A percentile compares a stretch with the other conserved stretches of the same genome.
These are phyloP conservation scores for Miamiensis avidus DNA, from an alignment of 169 alveolate genomes.

Conservation along the genomic window DNA sequence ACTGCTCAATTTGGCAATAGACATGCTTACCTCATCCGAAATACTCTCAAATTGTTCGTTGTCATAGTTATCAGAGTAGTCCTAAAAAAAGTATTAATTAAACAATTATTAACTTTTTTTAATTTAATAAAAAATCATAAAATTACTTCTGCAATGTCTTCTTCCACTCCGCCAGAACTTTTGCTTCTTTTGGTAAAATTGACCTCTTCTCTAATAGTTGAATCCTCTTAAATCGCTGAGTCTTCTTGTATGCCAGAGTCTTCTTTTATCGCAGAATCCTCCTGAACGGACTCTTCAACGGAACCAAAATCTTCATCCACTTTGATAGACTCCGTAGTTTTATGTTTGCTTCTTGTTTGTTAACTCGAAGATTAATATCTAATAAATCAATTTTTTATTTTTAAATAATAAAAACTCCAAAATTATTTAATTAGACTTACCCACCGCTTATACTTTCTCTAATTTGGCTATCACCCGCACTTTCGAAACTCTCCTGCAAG, in stretches of 20 bases:
- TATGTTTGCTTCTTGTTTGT: not conserved
- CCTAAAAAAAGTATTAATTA: not conserved
- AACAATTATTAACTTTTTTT: too few species aligned
- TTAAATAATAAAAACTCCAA: too few species aligned
- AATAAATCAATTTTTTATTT: too few species aligned
- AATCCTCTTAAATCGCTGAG: not conserved
- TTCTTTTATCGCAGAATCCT: too few species aligned
- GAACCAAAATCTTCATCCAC: not conserved
- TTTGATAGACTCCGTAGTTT: not conserved
- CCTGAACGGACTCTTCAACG: not conserved
- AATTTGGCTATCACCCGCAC: not conserved
- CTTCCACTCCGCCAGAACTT: not conserved
- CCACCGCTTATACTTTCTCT: not conserved
- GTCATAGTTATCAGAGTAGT: not conserved
- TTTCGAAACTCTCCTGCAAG: not conserved
- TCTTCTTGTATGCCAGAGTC: too few species aligned
- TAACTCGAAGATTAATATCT: too few species aligned
- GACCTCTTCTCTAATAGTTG: not conserved
- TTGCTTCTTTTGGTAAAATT: not conserved
- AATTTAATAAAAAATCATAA: too few species aligned
- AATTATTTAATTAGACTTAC: too few species aligned
- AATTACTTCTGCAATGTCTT: not conserved
- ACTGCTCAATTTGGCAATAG: not conserved
- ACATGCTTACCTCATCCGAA: not conserved
- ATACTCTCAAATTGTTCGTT: not conserved